Conservation (phyloP, 139 green algal species). For the Tetradesmus obliquus region DNA sequence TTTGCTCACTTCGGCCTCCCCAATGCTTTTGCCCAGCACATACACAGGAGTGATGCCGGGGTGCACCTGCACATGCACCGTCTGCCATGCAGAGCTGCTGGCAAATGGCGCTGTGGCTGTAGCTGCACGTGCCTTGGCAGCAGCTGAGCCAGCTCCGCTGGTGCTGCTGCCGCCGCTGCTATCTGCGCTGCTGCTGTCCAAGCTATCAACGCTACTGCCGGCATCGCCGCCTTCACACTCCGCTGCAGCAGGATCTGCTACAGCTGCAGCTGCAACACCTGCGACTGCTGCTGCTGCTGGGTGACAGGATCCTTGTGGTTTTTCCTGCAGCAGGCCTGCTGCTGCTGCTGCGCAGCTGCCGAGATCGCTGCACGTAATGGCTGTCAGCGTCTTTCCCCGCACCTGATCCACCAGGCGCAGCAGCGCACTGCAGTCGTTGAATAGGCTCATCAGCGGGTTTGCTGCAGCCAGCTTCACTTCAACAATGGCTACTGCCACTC, state of each 20-base stretch:
- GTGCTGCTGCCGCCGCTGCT: not conserved
- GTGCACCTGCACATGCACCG: conserved; percentile 19
- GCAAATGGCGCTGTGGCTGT: not conserved
- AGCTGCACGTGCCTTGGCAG: not conserved
- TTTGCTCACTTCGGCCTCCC: not conserved
- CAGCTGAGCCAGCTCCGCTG: not conserved
- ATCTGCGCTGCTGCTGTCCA: not conserved
- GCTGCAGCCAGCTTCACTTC: conserved; percentile 41
- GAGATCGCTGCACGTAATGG: not conserved
- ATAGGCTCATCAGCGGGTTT: conserved; percentile 36
- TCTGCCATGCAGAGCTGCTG: not conserved
- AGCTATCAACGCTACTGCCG: not conserved
- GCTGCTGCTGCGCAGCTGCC: not conserved
- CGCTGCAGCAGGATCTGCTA: not conserved
- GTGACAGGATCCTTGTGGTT: not conserved
- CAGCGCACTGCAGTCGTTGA: conserved; percentile 2
- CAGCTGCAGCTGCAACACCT: conserved; percentile 1
- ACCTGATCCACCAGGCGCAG: conserved; percentile 21
- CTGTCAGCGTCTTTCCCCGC: conserved; percentile 3
- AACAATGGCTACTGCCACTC: conserved; percentile 15
- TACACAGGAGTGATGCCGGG: not conserved
- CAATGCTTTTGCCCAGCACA: conserved; percentile 18
- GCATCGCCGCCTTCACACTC: not conserved
- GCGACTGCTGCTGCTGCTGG: not conserved
- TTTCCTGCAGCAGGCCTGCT: not conserved